These are phyloP conservation scores for Blastocystis sp. DNA, from an alignment of 352 stramenopile species.

Conservation along the genomic window DNA sequence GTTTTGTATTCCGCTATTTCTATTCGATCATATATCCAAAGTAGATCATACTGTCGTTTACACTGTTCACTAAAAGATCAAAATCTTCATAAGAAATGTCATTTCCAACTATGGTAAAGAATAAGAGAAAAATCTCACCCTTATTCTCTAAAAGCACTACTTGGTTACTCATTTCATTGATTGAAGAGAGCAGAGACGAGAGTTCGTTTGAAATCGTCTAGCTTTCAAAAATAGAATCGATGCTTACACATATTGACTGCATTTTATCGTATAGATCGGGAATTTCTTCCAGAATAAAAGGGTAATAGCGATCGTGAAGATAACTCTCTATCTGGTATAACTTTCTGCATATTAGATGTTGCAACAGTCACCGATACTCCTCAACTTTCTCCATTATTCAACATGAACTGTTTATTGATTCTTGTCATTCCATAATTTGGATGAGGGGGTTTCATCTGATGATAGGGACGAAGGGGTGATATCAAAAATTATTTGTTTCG, in stretches of 20 bases:
- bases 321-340: constrained; percentile 7
- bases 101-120: not conserved
- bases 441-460: not conserved
- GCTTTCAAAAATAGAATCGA: not conserved
- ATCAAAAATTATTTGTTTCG: not conserved
- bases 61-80: not conserved
- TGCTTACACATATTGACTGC: not conserved
- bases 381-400: constrained; percentile 13
- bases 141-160: constrained; percentile 8
- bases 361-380: not conserved
- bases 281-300: constrained; percentile 50
- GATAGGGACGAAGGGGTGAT: not conserved
- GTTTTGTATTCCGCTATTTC: constrained; percentile 34
- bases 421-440: not conserved
- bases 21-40: not conserved
- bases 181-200: constrained; percentile 2
- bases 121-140: not conserved
- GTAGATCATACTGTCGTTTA: not conserved
- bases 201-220: constrained; percentile 32
- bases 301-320: constrained; percentile 8
- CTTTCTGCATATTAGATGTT: not conserved
- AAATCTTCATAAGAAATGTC: not conserved
- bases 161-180: constrained; percentile 1
- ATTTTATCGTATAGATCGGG: constrained; percentile 24
- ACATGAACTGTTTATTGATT: not conserved